Conservation (phyloP, 139 green algal species). For the Chlorella sp. region DNA sequence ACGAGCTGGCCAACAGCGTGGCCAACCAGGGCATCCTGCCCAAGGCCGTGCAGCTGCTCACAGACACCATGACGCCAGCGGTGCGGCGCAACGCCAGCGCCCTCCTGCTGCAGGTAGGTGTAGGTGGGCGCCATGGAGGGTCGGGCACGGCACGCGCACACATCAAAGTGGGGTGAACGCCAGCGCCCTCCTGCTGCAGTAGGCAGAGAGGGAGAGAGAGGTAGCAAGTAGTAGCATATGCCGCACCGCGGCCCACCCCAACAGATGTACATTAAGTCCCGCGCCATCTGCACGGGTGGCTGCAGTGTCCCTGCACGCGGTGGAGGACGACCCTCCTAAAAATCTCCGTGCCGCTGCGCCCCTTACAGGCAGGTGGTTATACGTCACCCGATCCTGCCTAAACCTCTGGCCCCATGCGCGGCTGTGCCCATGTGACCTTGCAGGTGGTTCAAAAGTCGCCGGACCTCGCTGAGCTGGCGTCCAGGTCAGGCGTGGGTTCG, state of each 20-base stretch:
- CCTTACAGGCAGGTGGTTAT: not conserved
- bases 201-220: no score
- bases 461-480: constrained; percentile 22
- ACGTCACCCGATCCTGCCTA: no score
- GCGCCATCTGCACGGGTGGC: not conserved
- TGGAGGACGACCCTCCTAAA: not conserved
- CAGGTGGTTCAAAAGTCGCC: constrained; percentile 38
- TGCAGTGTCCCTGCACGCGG: not conserved
- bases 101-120: constrained; percentile 42
- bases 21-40: constrained; percentile 19
- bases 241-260: no score
- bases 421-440: not conserved
- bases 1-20: constrained; percentile 27
- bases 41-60: constrained; percentile 19
- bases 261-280: no score
- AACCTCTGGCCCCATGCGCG: not conserved
- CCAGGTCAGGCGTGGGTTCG: constrained; percentile 13
- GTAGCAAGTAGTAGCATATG: no score
- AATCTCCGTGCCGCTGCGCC: not conserved
- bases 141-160: no score
- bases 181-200: no score
- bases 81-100: constrained; percentile 29
- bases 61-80: constrained; percentile 32
- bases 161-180: no score
- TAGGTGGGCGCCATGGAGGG: no score